phyloP scores from a whole-genome alignment of 371 early-diverging fungal species.

The Blakeslea trispora region DNA sequence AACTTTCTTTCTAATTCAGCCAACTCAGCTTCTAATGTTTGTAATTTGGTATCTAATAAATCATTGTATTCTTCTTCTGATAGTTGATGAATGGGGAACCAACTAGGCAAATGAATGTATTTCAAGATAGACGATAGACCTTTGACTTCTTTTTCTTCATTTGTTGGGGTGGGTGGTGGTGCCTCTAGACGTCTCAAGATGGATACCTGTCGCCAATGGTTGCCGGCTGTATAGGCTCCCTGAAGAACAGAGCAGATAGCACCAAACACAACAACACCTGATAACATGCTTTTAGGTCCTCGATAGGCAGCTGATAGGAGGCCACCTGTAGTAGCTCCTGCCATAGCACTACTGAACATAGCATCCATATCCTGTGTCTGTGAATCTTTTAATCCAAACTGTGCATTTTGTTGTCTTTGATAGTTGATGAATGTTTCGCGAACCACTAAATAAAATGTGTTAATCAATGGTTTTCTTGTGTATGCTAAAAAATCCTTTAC shows the following conservation, averaged over 20 bases:
- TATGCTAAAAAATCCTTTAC: conserved; percentile 35
- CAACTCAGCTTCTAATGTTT: conserved; percentile 45
- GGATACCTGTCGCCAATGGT: conserved; percentile 43
- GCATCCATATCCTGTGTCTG: conserved; percentile 59
- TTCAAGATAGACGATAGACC: conserved; percentile 28
- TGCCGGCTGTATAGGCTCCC: conserved; percentile 29
- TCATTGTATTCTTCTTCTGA: conserved; percentile 50
- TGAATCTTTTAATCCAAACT: conserved; percentile 59
- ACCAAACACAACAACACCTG: conserved; percentile 60
- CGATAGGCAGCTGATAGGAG: conserved; percentile 52
- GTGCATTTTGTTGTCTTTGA: conserved; percentile 56
- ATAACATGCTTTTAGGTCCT: conserved; percentile 50
- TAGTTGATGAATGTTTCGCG: conserved; percentile 57
- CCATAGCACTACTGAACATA: conserved; percentile 58
- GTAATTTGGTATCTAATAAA: conserved; percentile 43
- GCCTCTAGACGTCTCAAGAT: conserved; percentile 12
- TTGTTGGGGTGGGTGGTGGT: conserved; percentile 3
- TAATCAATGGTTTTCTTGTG: not conserved
- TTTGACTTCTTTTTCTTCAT: conserved; percentile 5
- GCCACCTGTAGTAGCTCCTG: conserved; percentile 62
- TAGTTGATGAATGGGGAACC: conserved; percentile 49
- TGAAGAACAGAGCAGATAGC: conserved; percentile 37
- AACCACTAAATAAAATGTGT: conserved; percentile 24
- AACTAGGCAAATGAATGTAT: conserved; percentile 42
- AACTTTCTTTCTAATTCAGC: conserved; percentile 38